Evolutionary conservation across 2,329 filamentous ascomycete species (phyloP), one percentile per base, ranked within the genome.

Genomic region (Fusarium anthophilum): DNA sequence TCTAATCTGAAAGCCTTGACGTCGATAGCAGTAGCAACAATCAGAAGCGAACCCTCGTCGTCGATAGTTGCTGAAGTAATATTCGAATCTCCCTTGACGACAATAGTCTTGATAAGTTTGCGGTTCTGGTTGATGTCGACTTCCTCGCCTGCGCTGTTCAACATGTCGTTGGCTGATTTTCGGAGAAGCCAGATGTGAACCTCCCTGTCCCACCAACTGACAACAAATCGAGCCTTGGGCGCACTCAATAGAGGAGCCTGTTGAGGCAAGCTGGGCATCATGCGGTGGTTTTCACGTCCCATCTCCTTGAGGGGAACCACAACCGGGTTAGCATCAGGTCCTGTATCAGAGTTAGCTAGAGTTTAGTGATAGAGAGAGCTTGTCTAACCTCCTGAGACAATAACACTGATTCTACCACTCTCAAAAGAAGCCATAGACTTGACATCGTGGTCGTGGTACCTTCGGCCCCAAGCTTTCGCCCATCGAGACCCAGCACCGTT

Each of bases 351-450:
- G 56, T 77, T 57, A 65, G 51, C 22, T 28, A 62, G 50, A 38
- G 17, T 28, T 26, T 32, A 12, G 32, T 20, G 28, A 48, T 37
- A 18, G 30, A 15, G 26, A 30, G 13, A 15, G 18, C n/a, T 61
- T 12, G n/a, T 67, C 87, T 83, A 86, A 94, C 95, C 96, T 89
- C 96, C 96, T 72, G 96, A 97, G 22, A 97, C 93, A 17, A 98
- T 87, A 63, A 98, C 91, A 79, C 94, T 98, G 79, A 98, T 90
- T 56, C 91, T 91, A 57, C 89, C 91, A 59, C 92, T 92, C 82
- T 99, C 96, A 74, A 96, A 98, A 0, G 94, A 91, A 39, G 95
- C 93, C 90, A 98, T 94, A 3, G 94, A 90, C 85, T 98, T 98
- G 78, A 98, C 95, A 84, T 99, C 96, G 82, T 98, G 95, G 51